These are phyloP conservation scores for Gossypioides kirkii DNA, from an alignment of 345 rosid species.

Conservation along the genomic window DNA sequence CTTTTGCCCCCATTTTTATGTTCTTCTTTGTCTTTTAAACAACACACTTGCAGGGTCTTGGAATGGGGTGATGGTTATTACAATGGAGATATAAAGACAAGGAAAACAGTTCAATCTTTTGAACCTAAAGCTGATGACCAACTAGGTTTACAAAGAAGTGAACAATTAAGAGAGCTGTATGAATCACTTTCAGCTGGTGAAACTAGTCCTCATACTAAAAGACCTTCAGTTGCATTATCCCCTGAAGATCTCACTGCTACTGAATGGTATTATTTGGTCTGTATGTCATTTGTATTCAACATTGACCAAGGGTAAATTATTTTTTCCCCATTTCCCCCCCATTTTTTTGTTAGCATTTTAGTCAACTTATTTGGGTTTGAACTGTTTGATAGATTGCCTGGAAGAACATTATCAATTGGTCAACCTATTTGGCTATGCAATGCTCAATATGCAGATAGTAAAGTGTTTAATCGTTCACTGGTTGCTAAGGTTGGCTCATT, in stretches of 20 bases:
- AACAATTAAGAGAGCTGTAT: constrained; percentile 75
- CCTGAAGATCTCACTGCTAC: constrained; percentile 94
- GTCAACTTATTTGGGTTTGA: background rate
- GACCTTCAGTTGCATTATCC: constrained; percentile 77
- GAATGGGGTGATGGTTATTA: constrained; percentile 95
- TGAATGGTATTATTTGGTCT: constrained; percentile 94
- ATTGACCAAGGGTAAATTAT: constrained; percentile 70
- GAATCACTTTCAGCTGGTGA: constrained; percentile 67
- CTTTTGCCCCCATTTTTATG: background rate
- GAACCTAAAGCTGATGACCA: constrained; percentile 62
- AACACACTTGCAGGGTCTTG: constrained; percentile 43
- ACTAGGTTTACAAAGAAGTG: constrained; percentile 82
- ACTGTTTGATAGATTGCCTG: constrained; percentile 61
- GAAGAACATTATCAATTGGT: constrained; percentile 56
- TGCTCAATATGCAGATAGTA: constrained; percentile 77
- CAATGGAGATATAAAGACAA: constrained; percentile 94
- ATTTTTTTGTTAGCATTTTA: background rate
- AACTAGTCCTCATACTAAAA: constrained; percentile 51
- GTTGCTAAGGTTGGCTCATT: constrained; percentile 68
- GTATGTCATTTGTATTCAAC: constrained; percentile 89
- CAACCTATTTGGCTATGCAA: constrained; percentile 74
- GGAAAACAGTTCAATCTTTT: constrained; percentile 74
- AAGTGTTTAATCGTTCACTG: constrained; percentile 81
- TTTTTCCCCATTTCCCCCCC: background rate
- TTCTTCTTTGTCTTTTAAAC: background rate